A percentile compares a stretch with the other conserved stretches of the same genome.
phyloP scores from a whole-genome alignment of 2,329 filamentous ascomycete species.

The Akanthomyces lecanii region DNA sequence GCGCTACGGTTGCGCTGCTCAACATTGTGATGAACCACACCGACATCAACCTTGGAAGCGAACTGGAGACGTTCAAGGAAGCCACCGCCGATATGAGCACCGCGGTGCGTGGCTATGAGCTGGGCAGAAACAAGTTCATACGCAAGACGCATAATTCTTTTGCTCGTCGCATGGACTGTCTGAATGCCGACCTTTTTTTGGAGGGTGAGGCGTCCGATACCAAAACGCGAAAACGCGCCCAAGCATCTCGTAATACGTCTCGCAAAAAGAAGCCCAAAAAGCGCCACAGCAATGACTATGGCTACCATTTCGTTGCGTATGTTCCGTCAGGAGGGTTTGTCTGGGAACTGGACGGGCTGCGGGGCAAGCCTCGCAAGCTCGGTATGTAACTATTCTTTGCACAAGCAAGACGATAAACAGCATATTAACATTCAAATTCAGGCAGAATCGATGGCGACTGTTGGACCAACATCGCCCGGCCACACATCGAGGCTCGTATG shows the following conservation, averaged over 20 bases:
- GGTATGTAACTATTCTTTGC: constrained; percentile 23
- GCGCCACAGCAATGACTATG: constrained; percentile 51
- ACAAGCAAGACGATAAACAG: not conserved
- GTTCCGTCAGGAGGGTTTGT: constrained; percentile 69
- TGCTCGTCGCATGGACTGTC: constrained; percentile 70
- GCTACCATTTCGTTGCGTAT: constrained; percentile 87
- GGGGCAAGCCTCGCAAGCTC: constrained; percentile 56
- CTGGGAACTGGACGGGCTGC: constrained; percentile 87
- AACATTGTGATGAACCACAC: constrained; percentile 89
- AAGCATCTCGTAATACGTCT: constrained; percentile 26
- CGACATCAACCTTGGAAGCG: constrained; percentile 62
- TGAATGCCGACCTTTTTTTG: constrained; percentile 65
- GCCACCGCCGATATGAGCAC: constrained; percentile 66
- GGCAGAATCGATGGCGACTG: constrained; percentile 29
- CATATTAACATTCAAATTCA: constrained; percentile 21
- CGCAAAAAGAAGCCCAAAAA: constrained; percentile 37
- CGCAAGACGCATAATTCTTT: constrained; percentile 85
- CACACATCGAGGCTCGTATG: constrained; percentile 66
- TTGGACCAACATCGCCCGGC: constrained; percentile 64
- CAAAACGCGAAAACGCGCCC: constrained; percentile 27
- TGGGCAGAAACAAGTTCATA: constrained; percentile 72
- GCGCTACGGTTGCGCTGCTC: constrained; percentile 85
- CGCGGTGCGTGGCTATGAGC: constrained; percentile 67
- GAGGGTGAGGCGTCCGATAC: constrained; percentile 48
- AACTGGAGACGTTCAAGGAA: constrained; percentile 67